phyloP scores from a whole-genome alignment of 805 yeast species.

The Saccharomycopsis selenospora region DNA sequence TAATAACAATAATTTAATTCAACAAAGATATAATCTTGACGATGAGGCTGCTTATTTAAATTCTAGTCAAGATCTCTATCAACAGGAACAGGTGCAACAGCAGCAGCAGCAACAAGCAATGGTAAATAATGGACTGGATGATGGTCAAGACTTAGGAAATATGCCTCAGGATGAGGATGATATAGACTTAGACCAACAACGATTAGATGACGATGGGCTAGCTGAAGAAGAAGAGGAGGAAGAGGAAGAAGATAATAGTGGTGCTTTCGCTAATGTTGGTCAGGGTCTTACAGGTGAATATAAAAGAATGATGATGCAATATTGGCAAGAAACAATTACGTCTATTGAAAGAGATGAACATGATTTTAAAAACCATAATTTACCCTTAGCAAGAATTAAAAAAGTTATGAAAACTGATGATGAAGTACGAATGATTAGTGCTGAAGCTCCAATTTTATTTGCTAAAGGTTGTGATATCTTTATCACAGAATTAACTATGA shows the following conservation, averaged over 20 bases:
- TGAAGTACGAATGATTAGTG: conserved; percentile 94
- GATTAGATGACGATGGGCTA: conserved; percentile 31
- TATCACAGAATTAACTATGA: conserved; percentile 93
- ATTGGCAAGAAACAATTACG: conserved; percentile 95
- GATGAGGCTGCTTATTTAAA: background rate
- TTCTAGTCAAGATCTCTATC: conserved; percentile 1
- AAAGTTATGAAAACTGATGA: conserved; percentile 98
- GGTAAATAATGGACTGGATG: background rate
- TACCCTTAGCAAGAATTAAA: conserved; percentile 93
- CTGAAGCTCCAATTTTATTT: conserved; percentile 95
- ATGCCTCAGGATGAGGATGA: conserved; percentile 10
- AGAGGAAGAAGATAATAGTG: conserved; percentile 38
- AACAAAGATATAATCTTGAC: conserved; percentile 5
- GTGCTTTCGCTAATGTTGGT: conserved; percentile 79
- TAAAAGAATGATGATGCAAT: conserved; percentile 85
- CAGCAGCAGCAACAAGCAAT: conserved; percentile 10
- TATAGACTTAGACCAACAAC: conserved; percentile 26
- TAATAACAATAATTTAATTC: conserved; percentile 6
- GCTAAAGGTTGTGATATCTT: conserved; percentile 98
- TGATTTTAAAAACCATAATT: conserved; percentile 87
- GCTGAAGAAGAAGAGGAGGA: conserved; percentile 32
- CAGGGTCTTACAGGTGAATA: conserved; percentile 82
- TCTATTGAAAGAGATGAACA: conserved; percentile 79
- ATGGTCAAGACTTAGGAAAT: background rate
- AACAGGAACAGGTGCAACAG: conserved; percentile 10